Evolutionary conservation across 208 protist species (phyloP), one percentile per base, ranked within the genome.

Genomic region (Polymyxa betae): DNA sequence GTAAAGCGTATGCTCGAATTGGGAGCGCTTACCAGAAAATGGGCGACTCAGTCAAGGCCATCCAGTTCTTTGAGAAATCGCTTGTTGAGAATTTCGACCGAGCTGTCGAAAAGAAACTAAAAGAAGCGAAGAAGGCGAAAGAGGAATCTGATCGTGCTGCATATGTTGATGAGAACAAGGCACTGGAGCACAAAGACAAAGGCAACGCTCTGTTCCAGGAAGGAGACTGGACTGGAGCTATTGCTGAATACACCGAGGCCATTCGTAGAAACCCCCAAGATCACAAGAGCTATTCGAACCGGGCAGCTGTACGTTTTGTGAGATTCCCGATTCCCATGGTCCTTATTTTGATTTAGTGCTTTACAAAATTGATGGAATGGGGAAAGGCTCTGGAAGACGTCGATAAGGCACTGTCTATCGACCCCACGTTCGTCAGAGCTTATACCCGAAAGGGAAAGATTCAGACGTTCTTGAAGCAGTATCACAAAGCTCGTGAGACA

Each of bases 341-440:
- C n/a, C n/a, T 45, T 45, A 35, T 35, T 35, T 40, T 43, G 35
- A 43, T 43, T n/a, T n/a, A 82, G 72, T 82, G 72, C 29, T 92
- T 88, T 49, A 87, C 77, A 0, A 92, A 92, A 35, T 77, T 92
- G 5, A 82, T 44, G 29, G 90, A 89, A 72, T 66, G 68, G 90
- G n/a, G 32, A 40, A 64, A 82, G 32, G 90, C 90, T 16, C 46
- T 92, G 35, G 46, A 90, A 5, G 90, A 92, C n/a, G 88, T 88
- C 38, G 41, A 92, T 38, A 89, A 1, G 0, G 66, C 77, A 0
- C 52, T 92, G 24, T 41, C 87, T 45, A 20, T 92, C 5, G 90
- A 92, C 46, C 77, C 90, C 0, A 92, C 41, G 24, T 92, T 90
- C 38, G 77, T 90, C 38, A 92, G 88, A 44, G 90, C 90, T 32